Percentiles rank a stretch among this genome's conserved stretches.
phyloP scores from a whole-genome alignment of 257 asterid genomes.

The Hygrophila difformis region DNA sequence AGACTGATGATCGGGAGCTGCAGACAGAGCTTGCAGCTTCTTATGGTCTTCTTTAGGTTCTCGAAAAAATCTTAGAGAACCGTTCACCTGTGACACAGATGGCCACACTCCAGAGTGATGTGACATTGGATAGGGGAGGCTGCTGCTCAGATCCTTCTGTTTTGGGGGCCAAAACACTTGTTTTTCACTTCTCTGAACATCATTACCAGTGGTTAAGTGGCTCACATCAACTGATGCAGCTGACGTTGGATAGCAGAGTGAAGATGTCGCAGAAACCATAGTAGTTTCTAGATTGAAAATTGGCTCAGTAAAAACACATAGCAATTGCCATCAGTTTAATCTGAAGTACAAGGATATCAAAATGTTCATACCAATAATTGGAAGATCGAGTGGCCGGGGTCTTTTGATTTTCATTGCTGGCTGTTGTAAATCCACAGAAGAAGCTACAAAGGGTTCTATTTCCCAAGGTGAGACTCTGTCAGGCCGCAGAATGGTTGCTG shows the following conservation, averaged over 20 bases:
- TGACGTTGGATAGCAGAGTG: constrained; percentile 37
- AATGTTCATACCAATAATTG: constrained; percentile 34
- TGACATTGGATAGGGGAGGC: constrained; percentile 14
- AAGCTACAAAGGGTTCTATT: constrained; percentile 63
- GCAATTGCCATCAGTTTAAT: background rate
- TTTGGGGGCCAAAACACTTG: constrained; percentile 42
- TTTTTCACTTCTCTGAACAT: constrained; percentile 26
- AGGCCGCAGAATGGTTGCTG: constrained; percentile 43
- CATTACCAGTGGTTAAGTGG: constrained; percentile 24
- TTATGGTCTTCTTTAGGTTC: constrained; percentile 36
- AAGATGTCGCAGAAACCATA: constrained; percentile 26
- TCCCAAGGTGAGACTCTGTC: constrained; percentile 82
- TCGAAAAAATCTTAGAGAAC: constrained; percentile 29
- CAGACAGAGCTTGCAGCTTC: constrained; percentile 20
- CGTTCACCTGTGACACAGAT: constrained; percentile 20
- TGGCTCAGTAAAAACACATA: constrained; percentile 5
- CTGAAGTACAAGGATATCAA: background rate
- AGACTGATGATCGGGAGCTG: constrained; percentile 29
- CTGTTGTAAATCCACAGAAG: constrained; percentile 36
- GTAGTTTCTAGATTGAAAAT: constrained; percentile 26
- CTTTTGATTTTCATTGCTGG: constrained; percentile 45
- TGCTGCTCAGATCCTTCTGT: constrained; percentile 25
- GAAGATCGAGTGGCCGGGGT: constrained; percentile 56
- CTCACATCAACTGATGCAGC: constrained; percentile 26
- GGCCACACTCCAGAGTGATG: constrained; percentile 30